phyloP scores from a whole-genome alignment of 768 basidiomycete genomes.

The Mrakia hoshinonis region DNA sequence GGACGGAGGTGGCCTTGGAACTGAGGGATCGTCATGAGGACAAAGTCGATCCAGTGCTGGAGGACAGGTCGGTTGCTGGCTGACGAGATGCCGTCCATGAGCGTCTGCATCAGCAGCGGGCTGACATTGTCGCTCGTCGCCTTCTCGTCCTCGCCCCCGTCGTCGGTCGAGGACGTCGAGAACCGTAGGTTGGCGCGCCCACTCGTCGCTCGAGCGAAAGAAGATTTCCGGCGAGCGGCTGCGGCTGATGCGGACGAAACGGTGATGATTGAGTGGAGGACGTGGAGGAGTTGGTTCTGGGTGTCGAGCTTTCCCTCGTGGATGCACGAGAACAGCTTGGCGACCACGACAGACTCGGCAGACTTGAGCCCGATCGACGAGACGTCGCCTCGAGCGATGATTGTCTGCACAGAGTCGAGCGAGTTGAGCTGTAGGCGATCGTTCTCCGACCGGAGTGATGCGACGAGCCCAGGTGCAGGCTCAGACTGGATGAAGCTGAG shows the following conservation, averaged over 20 bases:
- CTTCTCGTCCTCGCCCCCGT: not conserved
- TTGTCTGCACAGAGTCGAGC: conserved; percentile 71
- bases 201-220: conserved; percentile 3
- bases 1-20: conserved; percentile 63
- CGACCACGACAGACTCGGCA: conserved; percentile 62
- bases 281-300: conserved; percentile 86
- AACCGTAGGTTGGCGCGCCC: not conserved
- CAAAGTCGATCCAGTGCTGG: conserved; percentile 95
- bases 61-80: conserved; percentile 66
- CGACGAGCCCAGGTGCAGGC: conserved; percentile 48
- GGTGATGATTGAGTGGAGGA: conserved; percentile 72
- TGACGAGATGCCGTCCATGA: conserved; percentile 68
- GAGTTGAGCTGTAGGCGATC: conserved; percentile 60
- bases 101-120: conserved; percentile 61
- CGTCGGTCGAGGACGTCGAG: conserved; percentile 6
- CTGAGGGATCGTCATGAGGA: conserved; percentile 80
- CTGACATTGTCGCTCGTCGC: conserved; percentile 9
- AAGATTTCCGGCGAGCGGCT: not conserved
- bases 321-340: conserved; percentile 65
- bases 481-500: conserved; percentile 69
- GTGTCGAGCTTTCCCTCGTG: conserved; percentile 65
- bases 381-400: conserved; percentile 73
- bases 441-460: conserved; percentile 57
- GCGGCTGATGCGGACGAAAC: not conserved
- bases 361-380: conserved; percentile 53